Evolutionary conservation across 1,284 basidiomycete species (phyloP).

Genomic region (Melampsora americana): DNA sequence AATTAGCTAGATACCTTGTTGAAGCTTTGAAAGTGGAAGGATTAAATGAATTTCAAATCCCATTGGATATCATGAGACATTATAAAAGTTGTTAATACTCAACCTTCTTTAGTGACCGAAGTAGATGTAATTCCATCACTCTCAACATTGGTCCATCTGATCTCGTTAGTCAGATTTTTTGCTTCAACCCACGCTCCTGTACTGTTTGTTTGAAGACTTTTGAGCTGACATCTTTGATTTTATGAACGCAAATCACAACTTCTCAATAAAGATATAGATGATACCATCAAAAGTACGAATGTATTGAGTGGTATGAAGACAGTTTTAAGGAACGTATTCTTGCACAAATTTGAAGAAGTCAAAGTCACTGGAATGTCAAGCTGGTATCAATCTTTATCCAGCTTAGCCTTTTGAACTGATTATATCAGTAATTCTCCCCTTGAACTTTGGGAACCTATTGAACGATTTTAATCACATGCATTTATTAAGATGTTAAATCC

Average conservation of each 20-base stretch:
- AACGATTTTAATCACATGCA: conserved; percentile 48
- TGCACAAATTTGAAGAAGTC: conserved; percentile 49
- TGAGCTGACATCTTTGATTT: too few species aligned
- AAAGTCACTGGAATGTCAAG: conserved; percentile 49
- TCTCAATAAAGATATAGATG: conserved; percentile 52
- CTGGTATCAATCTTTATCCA: conserved; percentile 32
- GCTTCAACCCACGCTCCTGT: too few species aligned
- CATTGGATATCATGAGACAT: too few species aligned
- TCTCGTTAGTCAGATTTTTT: conserved; percentile 14
- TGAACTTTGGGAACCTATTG: conserved; percentile 49
- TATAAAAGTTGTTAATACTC: neutral
- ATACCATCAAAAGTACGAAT: conserved; percentile 51
- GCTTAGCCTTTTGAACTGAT: conserved; percentile 44
- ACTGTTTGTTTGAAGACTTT: too few species aligned
- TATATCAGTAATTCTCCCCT: conserved; percentile 52
- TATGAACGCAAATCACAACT: neutral
- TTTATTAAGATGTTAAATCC: too few species aligned
- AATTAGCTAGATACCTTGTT: too few species aligned
- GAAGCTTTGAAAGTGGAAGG: too few species aligned
- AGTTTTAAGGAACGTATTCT: conserved; percentile 51
- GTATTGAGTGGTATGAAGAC: conserved; percentile 49
- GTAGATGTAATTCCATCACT: conserved; percentile 33
- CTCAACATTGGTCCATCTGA: conserved; percentile 28
- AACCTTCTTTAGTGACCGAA: neutral
- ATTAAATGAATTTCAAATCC: too few species aligned